Evolutionary conservation across 345 rosid species (phyloP), one percentile per base, ranked within the genome.

Genomic region (Hibiscus trionum): DNA sequence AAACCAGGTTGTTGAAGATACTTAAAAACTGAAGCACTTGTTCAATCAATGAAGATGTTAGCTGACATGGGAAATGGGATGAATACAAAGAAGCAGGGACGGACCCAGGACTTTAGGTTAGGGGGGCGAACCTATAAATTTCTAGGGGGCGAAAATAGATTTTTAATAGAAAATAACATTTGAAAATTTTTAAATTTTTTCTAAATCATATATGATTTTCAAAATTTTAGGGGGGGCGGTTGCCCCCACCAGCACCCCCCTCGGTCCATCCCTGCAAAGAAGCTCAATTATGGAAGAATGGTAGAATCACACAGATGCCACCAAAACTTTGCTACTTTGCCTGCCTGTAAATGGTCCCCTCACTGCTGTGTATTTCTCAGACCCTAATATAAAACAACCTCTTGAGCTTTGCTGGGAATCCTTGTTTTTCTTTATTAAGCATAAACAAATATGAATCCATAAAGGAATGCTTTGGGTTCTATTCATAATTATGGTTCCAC

Each of bases 311-410:
- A 75, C 58, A 73, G 78, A 81, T 71, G 66, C 83, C 67, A 75
- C 80, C 76, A 74, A 75, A 53, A 53, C 11, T 77, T 62, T 76
- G 85, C 73, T 76, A 71, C 79, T 78, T 58, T 71, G 61, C 80
- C 73, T 76, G 75, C 73, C 80, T 79, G 79, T 74, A 72, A 31
- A 77, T 81, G 86, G 82, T 78, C 85, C 88, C 86, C 35, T 75
- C 73, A 10, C 42, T 29, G 53, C 66, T 74, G 63, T 81, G 56
- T n/a, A 57, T 73, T 61, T 70, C 76, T 58, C 42, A 79, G 75
- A 71, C 80, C 84, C 75, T 74, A 71, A 73, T 19, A 73, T 35
- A 82, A 37, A 37, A 37, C 42, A 37, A 37, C 42, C 42, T 37
- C 42, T 37, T 37, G 2, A 37, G 42, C 42, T 37, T 37, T 37